Conservation (phyloP, 257 asterid genomes). For the Gardenia jasminoides region DNA sequence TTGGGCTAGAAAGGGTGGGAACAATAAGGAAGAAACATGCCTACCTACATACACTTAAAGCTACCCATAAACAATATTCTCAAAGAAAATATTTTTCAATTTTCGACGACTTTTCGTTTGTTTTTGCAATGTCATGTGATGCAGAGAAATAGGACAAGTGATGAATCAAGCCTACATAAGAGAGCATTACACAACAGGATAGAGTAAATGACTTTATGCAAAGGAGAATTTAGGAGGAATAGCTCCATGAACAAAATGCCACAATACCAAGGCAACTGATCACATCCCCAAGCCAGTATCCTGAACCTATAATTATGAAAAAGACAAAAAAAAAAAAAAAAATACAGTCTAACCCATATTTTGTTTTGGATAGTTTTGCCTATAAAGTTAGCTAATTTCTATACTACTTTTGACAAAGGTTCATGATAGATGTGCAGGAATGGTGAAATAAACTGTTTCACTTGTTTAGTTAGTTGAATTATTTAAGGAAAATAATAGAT, state of each 20-base stretch:
- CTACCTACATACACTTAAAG: not conserved
- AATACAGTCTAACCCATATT: no score
- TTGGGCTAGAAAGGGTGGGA: not conserved
- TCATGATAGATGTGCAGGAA: not conserved
- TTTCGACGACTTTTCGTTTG: not conserved
- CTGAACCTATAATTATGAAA: not conserved
- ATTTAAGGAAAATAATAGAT: no score
- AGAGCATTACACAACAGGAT: not conserved
- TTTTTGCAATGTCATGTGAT: slow-evolving; percentile 6
- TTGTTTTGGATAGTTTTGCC: not conserved
- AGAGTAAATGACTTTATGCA: not conserved
- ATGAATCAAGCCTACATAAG: not conserved
- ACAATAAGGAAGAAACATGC: not conserved
- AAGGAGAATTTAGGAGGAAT: not conserved
- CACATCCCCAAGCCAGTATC: not conserved
- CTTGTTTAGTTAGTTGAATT: no score
- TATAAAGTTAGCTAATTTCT: not conserved
- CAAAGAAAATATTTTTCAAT: not conserved
- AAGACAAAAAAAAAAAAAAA: no score
- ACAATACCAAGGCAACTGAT: not conserved
- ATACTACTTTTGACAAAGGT: not conserved
- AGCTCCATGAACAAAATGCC: not conserved
- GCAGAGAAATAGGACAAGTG: not conserved
- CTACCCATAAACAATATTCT: not conserved
- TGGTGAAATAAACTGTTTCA: not conserved